Conservation (phyloP, 345 rosid species). For the Sonneratia alba region DNA sequence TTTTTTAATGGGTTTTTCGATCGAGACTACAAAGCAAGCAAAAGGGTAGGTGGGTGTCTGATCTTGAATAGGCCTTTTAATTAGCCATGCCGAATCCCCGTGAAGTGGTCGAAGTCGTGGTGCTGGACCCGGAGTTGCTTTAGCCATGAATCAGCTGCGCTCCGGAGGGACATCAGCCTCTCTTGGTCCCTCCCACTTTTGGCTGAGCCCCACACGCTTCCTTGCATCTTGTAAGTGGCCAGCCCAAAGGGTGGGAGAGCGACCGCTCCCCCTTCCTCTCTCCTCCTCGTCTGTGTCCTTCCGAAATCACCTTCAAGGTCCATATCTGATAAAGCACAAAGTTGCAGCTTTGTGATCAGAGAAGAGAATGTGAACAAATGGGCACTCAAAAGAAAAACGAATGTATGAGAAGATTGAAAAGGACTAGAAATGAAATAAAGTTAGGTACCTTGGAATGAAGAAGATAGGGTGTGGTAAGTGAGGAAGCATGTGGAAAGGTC, state of each 20-base stretch:
- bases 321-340: constrained; percentile 19
- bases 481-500: constrained; percentile 48
- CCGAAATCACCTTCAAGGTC: constrained; percentile 27
- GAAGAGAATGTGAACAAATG: background rate
- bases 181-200: constrained; percentile 34
- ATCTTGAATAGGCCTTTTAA: background rate
- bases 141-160: constrained; percentile 51
- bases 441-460: constrained; percentile 37
- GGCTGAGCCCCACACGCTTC: constrained; percentile 38
- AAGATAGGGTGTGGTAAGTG: constrained; percentile 46
- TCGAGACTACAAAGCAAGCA: too few species aligned
- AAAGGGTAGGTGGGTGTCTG: background rate
- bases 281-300: constrained; percentile 16
- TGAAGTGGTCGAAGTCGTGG: constrained; percentile 46
- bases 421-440: background rate
- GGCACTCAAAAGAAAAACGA: background rate
- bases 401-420: background rate
- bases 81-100: constrained; percentile 19
- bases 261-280: constrained; percentile 34
- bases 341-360: background rate
- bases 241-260: constrained; percentile 35
- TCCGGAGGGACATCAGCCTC: constrained; percentile 31
- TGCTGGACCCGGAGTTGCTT: constrained; percentile 48
- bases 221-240: constrained; percentile 56
- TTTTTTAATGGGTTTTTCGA: background rate